Conservation (phyloP, 192 early-diverging fungal species). For the Rhizophagus sp. region DNA sequence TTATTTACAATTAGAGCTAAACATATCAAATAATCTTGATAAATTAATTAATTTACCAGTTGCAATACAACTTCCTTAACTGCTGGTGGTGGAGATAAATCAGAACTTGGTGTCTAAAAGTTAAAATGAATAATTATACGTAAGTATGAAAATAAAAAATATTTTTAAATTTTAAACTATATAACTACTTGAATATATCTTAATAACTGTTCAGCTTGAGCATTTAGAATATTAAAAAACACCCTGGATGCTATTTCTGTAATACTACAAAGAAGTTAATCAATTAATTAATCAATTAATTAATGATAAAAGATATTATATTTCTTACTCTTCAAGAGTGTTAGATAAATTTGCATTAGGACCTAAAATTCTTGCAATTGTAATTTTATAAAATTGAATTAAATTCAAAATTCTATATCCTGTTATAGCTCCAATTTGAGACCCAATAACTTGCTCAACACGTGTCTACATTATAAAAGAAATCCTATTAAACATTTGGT, state of each 20-base stretch:
- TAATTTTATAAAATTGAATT: conserved; percentile 76
- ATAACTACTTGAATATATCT: conserved; percentile 45
- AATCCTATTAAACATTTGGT: background rate
- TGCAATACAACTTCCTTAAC: conserved; percentile 70
- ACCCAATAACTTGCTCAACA: conserved; percentile 74
- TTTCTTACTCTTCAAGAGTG: conserved; percentile 54
- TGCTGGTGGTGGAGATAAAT: conserved; percentile 61
- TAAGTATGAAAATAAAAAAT: background rate
- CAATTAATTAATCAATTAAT: background rate
- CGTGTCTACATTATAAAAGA: conserved; percentile 49
- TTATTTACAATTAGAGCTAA: background rate
- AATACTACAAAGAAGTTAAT: conserved; percentile 37
- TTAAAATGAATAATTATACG: conserved; percentile 2
- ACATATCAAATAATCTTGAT: background rate
- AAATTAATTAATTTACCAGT: conserved; percentile 48
- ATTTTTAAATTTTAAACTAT: background rate
- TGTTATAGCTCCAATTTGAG: conserved; percentile 63
- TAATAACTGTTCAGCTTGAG: conserved; percentile 51
- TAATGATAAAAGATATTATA: conserved; percentile 3
- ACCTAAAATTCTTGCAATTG: conserved; percentile 63
- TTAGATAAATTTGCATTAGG: conserved; percentile 50
- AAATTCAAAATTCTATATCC: conserved; percentile 71
- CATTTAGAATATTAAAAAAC: conserved; percentile 59
- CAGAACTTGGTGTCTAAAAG: conserved; percentile 52
- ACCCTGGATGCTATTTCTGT: conserved; percentile 51